A percentile compares a stretch with the other conserved stretches of the same genome.
phyloP scores from a whole-genome alignment of 176 grass and related monocot species.

The Raddia distichophylla region DNA sequence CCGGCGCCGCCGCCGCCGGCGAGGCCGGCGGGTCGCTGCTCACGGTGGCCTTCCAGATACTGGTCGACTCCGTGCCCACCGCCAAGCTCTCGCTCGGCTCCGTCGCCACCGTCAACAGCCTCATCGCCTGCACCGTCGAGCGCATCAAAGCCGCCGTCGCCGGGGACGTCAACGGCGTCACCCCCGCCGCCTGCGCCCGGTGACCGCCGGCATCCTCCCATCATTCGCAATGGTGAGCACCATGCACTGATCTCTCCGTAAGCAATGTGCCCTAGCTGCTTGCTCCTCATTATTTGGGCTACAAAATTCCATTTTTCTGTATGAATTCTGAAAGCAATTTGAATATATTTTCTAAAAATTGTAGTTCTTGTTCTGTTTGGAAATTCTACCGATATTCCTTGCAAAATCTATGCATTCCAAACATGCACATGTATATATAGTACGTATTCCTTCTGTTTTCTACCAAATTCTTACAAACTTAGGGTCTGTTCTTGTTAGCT shows the following conservation, averaged over 20 bases:
- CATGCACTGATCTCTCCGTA: neutral
- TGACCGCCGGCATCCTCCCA: conserved; percentile 4
- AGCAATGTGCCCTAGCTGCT: neutral
- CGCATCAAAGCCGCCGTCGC: conserved; percentile 78
- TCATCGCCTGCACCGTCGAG: conserved; percentile 84
- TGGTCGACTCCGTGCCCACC: conserved; percentile 79
- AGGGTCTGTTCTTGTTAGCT: no score
- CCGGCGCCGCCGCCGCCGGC: neutral
- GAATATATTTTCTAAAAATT: no score
- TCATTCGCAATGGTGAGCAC: conserved; percentile 21
- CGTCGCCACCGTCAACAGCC: conserved; percentile 82
- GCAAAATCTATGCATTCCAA: no score
- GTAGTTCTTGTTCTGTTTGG: no score
- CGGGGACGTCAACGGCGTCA: conserved; percentile 21
- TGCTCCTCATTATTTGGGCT: neutral
- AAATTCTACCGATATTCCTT: no score
- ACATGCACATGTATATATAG: no score
- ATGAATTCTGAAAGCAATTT: no score
- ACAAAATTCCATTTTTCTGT: no score
- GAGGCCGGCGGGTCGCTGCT: conserved; percentile 66
- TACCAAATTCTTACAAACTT: neutral
- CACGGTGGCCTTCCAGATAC: conserved; percentile 87
- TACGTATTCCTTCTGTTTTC: neutral
- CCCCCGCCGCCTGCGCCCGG: conserved; percentile 23
- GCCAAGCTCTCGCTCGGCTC: conserved; percentile 88